Evolutionary conservation across 768 basidiomycete species (phyloP).

Genomic region (Tubosaeta brunneosetosa): DNA sequence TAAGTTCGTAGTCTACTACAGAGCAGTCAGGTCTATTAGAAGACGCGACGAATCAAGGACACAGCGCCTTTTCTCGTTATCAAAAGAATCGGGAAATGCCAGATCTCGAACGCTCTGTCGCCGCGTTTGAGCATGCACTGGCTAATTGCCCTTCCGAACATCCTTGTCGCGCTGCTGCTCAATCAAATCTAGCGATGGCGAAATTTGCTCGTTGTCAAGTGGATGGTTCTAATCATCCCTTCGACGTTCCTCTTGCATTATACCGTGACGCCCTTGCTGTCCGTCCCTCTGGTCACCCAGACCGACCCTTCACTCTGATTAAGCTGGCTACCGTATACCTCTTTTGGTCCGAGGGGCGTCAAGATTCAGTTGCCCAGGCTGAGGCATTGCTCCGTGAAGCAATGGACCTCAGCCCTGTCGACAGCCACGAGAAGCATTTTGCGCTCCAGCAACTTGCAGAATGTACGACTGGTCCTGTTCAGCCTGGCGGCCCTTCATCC

Average conservation of each 20-base stretch:
- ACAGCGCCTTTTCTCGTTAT: neutral
- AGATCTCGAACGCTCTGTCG: neutral
- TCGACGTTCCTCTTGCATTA: neutral
- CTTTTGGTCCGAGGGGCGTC: neutral
- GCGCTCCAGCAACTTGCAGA: neutral
- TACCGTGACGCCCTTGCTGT: neutral
- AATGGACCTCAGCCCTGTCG: neutral
- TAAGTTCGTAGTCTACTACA: neutral
- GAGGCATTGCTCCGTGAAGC: neutral
- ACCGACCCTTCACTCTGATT: conserved; percentile 1
- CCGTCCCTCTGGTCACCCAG: conserved; percentile 3
- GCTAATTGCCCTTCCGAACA: neutral
- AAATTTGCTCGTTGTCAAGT: neutral
- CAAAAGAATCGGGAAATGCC: neutral
- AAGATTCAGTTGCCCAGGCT: neutral
- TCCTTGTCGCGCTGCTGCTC: conserved; percentile 2
- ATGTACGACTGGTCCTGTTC: too few species aligned
- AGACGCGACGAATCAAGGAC: conserved; percentile 1
- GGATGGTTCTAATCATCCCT: neutral
- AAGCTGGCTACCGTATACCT: neutral
- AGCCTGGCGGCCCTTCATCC: neutral
- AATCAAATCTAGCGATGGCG: neutral
- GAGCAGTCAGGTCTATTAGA: neutral
- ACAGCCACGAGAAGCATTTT: neutral
- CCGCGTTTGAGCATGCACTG: neutral